Conservation (phyloP, 257 asterid species). For the Phtheirospermum japonicum region DNA sequence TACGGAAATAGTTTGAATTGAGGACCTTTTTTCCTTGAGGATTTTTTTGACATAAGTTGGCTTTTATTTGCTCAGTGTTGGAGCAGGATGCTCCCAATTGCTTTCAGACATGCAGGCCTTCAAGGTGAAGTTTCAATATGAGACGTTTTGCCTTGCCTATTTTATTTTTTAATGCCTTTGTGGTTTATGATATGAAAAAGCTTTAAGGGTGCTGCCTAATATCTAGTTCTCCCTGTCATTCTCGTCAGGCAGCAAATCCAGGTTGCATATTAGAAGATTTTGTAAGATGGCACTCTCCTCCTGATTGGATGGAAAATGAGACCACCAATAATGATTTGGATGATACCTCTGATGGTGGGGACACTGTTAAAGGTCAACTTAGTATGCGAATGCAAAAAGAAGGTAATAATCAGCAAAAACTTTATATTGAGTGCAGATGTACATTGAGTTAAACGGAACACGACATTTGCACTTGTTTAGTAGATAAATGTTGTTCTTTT, state of each 20-base stretch:
- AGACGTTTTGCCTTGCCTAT: constrained; percentile 18
- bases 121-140: constrained; percentile 62
- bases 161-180: constrained; percentile 19
- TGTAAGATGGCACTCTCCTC: constrained; percentile 99
- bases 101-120: constrained; percentile 99
- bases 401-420: constrained; percentile 44
- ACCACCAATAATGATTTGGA: constrained; percentile 37
- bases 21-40: constrained; percentile 1
- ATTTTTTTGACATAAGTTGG: constrained; percentile 35
- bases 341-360: constrained; percentile 52
- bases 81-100: constrained; percentile 98
- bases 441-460: not conserved
- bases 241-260: constrained; percentile 94
- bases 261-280: constrained; percentile 97
- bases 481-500: not conserved
- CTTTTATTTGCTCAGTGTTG: constrained; percentile 63
- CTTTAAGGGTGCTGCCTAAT: constrained; percentile 24
- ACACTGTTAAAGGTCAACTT: constrained; percentile 78
- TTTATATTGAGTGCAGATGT: not conserved
- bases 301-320: constrained; percentile 88
- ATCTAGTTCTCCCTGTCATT: constrained; percentile 26
- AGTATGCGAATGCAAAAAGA: constrained; percentile 97
- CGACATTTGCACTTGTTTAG: not conserved
- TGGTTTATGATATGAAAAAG: constrained; percentile 17
- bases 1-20: not conserved